Evolutionary conservation across 768 basidiomycete species (phyloP), one percentile per base, ranked within the genome.

Genomic region (Suillus decipiens): DNA sequence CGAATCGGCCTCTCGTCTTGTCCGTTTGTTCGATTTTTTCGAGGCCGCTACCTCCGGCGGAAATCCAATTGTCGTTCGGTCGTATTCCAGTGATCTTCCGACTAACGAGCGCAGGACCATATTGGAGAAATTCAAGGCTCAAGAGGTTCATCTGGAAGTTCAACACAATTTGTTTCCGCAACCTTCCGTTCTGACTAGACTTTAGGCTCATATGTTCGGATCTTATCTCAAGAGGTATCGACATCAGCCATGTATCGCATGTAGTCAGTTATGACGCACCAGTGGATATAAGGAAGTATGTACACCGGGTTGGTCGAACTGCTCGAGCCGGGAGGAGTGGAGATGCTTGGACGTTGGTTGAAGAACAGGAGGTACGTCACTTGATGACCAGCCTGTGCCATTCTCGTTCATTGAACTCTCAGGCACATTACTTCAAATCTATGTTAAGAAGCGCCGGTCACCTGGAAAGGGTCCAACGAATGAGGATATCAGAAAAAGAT

Each of bases 201-300:
- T 28, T 22, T 62, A 98, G 96, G 63, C 81, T 99, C 22, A 84
- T 99, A n/a, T 97, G 95, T 73, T 98, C 96, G 2, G 97, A 99
- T 77, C 81, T 99, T 11, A 92, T 99, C 63, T 93, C 96, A 3
- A 88, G 97, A 62, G 97, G 97, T 12, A 95, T 98, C 64, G 96
- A 99, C 71, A 92, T 99, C 62, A 91, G 88, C 63, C 87, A 93
- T 66, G 93, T 99, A 39, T 86, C 89, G 3, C 92, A 97, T 74
- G 96, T 99, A 36, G 86, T 99, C 54, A 95, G 90, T 70, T 99
- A 99, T 74, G 97, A 99, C 72, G 89, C 87, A 2, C 96, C 97
- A 10, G 84, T 97, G n/a, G 97, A 99, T 73, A 95, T 98, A 86
- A 85, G 94, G 58, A 99, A 99, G 75, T 99, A 99, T 71, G 93